Evolutionary conservation across 805 yeast species (phyloP).

Genomic region (Zygotorulaspora florentina): DNA sequence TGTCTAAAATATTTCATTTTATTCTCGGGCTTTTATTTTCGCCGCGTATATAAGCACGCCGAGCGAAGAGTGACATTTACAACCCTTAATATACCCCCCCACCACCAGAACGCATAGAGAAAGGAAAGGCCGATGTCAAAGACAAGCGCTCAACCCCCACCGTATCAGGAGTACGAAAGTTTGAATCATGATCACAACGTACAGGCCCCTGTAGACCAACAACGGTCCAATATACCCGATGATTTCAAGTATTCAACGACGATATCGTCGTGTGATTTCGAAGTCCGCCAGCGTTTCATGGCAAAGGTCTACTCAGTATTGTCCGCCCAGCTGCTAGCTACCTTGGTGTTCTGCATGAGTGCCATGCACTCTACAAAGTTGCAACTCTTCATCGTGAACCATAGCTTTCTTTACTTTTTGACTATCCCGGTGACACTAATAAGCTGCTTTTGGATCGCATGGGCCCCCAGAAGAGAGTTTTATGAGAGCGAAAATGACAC

Average conservation of each 20-base stretch:
- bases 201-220: background rate
- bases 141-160: conserved; percentile 4
- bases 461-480: conserved; percentile 67
- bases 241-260: conserved; percentile 79
- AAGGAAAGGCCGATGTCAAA: background rate
- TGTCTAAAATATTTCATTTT: background rate
- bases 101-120: background rate
- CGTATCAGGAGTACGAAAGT: conserved; percentile 7
- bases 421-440: conserved; percentile 58
- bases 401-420: conserved; percentile 57
- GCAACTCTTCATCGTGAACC: conserved; percentile 49
- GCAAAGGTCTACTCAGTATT: conserved; percentile 76
- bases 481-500: conserved; percentile 38
- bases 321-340: conserved; percentile 56
- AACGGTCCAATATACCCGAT: conserved; percentile 43
- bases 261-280: conserved; percentile 73
- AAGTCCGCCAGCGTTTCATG: conserved; percentile 69
- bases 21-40: background rate
- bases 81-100: background rate
- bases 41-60: background rate
- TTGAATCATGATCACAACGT: conserved; percentile 2
- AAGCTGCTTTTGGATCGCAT: conserved; percentile 56
- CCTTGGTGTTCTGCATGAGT: conserved; percentile 40
- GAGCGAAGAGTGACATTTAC: background rate
- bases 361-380: conserved; percentile 18